A percentile compares a stretch with the other conserved stretches of the same genome.
Conservation (phyloP, 176 grass and related monocot species). For the Phoenix dactylifera region DNA sequence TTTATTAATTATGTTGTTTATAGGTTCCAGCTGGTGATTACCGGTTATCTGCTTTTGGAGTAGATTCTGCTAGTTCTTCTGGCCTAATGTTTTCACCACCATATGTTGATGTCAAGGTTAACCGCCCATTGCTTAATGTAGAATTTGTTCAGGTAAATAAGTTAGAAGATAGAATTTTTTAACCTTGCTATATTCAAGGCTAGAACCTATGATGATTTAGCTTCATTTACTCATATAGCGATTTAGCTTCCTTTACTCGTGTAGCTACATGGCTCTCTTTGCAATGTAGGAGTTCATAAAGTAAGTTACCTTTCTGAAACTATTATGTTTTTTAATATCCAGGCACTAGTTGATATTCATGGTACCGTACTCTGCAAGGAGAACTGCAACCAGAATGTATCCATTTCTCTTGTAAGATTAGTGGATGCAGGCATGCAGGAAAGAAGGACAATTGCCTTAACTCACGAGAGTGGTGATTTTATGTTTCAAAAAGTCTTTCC, state of each 20-base stretch:
- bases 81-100: conserved; percentile 79
- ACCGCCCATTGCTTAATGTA: conserved; percentile 68
- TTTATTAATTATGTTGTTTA: not conserved
- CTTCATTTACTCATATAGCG: too few species aligned
- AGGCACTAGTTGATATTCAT: conserved; percentile 91
- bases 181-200: too few species aligned
- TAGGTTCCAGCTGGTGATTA: conserved; percentile 84
- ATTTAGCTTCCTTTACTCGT: too few species aligned
- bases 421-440: conserved; percentile 44
- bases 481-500: conserved; percentile 82
- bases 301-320: conserved; percentile 1
- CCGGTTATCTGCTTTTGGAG: conserved; percentile 60
- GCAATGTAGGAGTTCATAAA: not conserved
- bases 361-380: conserved; percentile 83
- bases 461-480: conserved; percentile 59
- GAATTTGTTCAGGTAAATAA: conserved; percentile 77
- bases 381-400: conserved; percentile 59
- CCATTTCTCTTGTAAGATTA: conserved; percentile 67
- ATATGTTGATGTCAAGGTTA: conserved; percentile 59
- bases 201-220: too few species aligned
- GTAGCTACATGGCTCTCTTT: not conserved
- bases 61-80: conserved; percentile 51
- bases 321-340: not conserved
- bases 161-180: too few species aligned
- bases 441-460: conserved; percentile 47